Percentiles rank a stretch among this genome's conserved stretches.
Conservation (phyloP, 1,284 basidiomycete species). For the Malassezia restricta region DNA sequence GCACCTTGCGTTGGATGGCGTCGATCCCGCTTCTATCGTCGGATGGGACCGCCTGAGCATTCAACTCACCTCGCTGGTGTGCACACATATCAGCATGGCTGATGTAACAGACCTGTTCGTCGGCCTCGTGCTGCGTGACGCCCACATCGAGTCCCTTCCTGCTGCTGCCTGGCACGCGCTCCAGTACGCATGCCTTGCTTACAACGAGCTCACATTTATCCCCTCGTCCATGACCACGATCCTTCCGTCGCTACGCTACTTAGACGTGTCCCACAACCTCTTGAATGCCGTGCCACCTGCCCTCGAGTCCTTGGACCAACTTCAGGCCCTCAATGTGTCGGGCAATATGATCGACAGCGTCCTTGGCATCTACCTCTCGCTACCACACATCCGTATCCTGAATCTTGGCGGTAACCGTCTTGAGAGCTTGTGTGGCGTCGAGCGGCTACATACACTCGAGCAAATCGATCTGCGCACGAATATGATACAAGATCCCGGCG, state of each 20-base stretch:
- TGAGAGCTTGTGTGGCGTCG: slow-evolving; percentile 82
- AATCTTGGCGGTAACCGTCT: slow-evolving; percentile 58
- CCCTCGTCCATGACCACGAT: slow-evolving; percentile 51
- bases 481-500: slow-evolving; percentile 65
- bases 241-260: slow-evolving; percentile 49
- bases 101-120: slow-evolving; percentile 71
- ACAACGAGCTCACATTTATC: slow-evolving; percentile 72
- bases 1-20: slow-evolving; percentile 60
- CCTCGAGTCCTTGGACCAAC: slow-evolving; percentile 61
- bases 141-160: slow-evolving; percentile 50
- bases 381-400: slow-evolving; percentile 26
- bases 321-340: slow-evolving; percentile 73
- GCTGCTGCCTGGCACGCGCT: slow-evolving; percentile 65
- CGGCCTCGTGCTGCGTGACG: slow-evolving; percentile 61
- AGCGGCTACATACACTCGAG: slow-evolving; percentile 68
- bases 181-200: slow-evolving; percentile 63
- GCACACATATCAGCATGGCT: slow-evolving; percentile 65
- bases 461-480: slow-evolving; percentile 78
- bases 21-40: slow-evolving; percentile 68
- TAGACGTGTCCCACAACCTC: slow-evolving; percentile 48
- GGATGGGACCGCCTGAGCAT: slow-evolving; percentile 72
- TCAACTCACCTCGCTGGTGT: slow-evolving; percentile 60
- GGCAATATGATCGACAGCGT: slow-evolving; percentile 96
- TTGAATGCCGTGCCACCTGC: slow-evolving; percentile 55
- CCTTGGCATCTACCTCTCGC: slow-evolving; percentile 53